Evolutionary conservation across 2,329 filamentous ascomycete genomes (phyloP).

Genomic region (Aspergillus carbonarius): DNA sequence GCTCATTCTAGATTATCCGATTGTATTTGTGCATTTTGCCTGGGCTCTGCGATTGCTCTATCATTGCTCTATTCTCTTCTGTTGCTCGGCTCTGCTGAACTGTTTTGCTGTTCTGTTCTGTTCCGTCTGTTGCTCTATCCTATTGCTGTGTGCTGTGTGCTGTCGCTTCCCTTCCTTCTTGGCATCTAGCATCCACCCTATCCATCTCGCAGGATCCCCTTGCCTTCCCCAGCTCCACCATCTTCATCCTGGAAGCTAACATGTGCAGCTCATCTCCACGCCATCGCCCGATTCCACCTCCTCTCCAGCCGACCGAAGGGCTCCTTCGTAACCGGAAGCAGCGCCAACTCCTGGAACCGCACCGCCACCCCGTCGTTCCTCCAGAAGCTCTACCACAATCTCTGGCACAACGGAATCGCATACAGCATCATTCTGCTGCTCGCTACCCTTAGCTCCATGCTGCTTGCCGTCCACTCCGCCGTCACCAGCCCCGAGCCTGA

Average conservation of each 20-base stretch:
- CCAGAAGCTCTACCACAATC: constrained; percentile 15
- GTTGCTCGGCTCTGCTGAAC: not conserved
- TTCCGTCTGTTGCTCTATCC: not conserved
- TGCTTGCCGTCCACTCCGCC: not conserved
- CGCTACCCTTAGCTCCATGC: constrained; percentile 8
- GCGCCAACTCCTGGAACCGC: constrained; percentile 25
- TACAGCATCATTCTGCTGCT: constrained; percentile 18
- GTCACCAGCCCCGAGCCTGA: not conserved
- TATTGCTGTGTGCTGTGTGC: not conserved
- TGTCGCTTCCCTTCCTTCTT: not conserved
- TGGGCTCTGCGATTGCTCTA: too few relatives aligned
- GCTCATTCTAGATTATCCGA: not conserved
- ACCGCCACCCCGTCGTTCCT: not conserved
- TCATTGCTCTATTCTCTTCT: too few relatives aligned
- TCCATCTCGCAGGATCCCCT: too few relatives aligned
- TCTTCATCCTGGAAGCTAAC: not conserved
- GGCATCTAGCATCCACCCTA: too few relatives aligned
- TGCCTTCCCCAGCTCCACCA: not conserved
- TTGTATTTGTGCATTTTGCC: too few relatives aligned
- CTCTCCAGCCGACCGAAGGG: constrained; percentile 27
- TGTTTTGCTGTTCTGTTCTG: not conserved
- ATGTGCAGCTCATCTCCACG: constrained; percentile 21
- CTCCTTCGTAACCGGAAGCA: constrained; percentile 33
- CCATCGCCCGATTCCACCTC: constrained; percentile 24
- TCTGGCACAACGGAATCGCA: constrained; percentile 19